Conservation (phyloP, 768 basidiomycete species). For the Amanita phalloides region DNA sequence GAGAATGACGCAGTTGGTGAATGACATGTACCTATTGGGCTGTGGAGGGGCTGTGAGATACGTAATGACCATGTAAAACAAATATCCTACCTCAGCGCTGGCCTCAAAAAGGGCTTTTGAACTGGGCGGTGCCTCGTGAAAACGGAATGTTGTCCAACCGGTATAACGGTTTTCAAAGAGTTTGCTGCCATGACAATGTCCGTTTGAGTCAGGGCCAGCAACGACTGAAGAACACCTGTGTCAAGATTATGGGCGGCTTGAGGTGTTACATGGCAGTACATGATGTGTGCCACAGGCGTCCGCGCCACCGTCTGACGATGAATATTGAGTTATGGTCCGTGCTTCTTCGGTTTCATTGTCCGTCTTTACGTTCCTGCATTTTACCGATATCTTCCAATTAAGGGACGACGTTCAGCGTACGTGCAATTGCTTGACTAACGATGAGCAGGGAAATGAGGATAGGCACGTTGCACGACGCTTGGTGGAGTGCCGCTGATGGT, state of each 20-base stretch:
- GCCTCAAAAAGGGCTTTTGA: conserved; percentile 20
- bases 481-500: neutral
- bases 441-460: neutral
- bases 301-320: conserved; percentile 16
- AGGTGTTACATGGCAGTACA: conserved; percentile 16
- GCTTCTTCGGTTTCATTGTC: conserved; percentile 11
- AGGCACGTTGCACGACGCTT: neutral
- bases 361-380: conserved; percentile 29
- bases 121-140: neutral
- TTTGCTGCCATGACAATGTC: conserved; percentile 38
- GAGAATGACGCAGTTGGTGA: conserved; percentile 37
- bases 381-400: conserved; percentile 20
- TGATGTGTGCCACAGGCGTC: conserved; percentile 29
- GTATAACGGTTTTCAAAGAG: conserved; percentile 35
- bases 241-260: neutral
- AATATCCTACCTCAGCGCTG: conserved; percentile 16
- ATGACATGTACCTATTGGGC: conserved; percentile 26
- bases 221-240: conserved; percentile 36
- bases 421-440: neutral
- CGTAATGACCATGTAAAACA: neutral
- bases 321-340: conserved; percentile 3
- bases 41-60: neutral
- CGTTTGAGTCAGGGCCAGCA: conserved; percentile 36
- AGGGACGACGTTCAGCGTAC: neutral
- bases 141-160: conserved; percentile 14